Evolutionary conservation across 2,329 filamentous ascomycete genomes (phyloP).

Genomic region (Calonectria montana): DNA sequence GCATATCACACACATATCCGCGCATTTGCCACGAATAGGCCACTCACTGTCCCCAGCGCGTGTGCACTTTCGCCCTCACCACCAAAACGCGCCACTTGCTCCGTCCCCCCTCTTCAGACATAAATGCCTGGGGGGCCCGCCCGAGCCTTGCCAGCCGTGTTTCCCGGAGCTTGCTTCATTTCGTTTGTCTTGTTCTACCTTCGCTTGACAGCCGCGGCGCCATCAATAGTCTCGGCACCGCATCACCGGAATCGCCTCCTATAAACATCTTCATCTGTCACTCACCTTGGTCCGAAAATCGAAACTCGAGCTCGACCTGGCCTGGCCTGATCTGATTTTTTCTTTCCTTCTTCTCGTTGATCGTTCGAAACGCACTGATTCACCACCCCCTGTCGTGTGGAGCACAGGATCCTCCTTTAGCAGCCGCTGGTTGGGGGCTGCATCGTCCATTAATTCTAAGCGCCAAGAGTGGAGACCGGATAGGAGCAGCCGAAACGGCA

Average conservation of each 20-base stretch:
- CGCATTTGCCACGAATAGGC: slow-evolving; percentile 7
- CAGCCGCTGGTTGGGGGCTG: slow-evolving; percentile 9
- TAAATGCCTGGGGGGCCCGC: slow-evolving; percentile 24
- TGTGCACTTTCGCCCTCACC: slow-evolving; percentile 5
- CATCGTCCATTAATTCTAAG: slow-evolving; percentile 21
- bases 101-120: slow-evolving; percentile 4
- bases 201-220: slow-evolving; percentile 31
- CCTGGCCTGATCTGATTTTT: background rate
- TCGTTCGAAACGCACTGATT: slow-evolving; percentile 14
- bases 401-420: slow-evolving; percentile 6
- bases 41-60: slow-evolving; percentile 12
- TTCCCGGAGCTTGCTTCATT: slow-evolving; percentile 30
- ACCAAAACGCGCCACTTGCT: slow-evolving; percentile 24
- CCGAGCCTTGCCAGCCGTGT: slow-evolving; percentile 29
- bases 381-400: slow-evolving; percentile 16
- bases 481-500: slow-evolving; percentile 40
- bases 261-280: slow-evolving; percentile 6
- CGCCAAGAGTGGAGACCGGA: slow-evolving; percentile 43
- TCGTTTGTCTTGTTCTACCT: slow-evolving; percentile 28
- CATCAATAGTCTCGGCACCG: slow-evolving; percentile 16
- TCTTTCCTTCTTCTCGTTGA: background rate
- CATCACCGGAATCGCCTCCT: background rate
- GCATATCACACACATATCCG: background rate
- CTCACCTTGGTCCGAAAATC: background rate
- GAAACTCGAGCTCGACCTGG: background rate